Evolutionary conservation across 768 basidiomycete species (phyloP), one percentile per base, ranked within the genome.

Genomic region (Tephrocybe sp.): DNA sequence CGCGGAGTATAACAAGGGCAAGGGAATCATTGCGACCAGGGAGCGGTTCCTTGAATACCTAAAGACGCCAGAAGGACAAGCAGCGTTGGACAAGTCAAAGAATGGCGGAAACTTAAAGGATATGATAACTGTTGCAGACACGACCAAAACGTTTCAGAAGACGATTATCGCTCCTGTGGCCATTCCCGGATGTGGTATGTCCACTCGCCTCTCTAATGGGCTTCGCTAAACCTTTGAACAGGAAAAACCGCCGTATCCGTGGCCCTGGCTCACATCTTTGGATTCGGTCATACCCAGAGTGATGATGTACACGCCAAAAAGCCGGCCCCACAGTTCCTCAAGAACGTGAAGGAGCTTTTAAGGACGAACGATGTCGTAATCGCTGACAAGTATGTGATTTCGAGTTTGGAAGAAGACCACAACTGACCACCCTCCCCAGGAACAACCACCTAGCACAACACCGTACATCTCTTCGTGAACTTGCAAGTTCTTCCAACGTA

Each of bases 371-470:
- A 89, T 51, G 82, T 98, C 1, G 95, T 98, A 18, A 90, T 91
- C 53, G 94, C 95, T 21, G 97, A 98, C 68, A 91, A 90, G 94
- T 92, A 57, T 44, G 84, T 55, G n/a, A 46, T 82, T 68, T 42
- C 16, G 24, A 34, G n/a, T 37, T 8, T 24, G 40, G 13, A 26
- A 15, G 27, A 26, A 4, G 35, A 19, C 28, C 38, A 13, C n/a
- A n/a, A n/a, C 32, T 30, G 24, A 49, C 44, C 8, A n/a, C n/a
- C 9, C 5, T n/a, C 21, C 7, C 12, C 13, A 74, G 93, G 57
- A 98, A 99, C 67, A 98, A 98, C 65, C 96, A 99, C 61, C 75
- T 89, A 2, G 69, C 61, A 13, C 82, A 87, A 66, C 94, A 98
- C 61, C 88, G 94, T n/a, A 52, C 71, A 25, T 77, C 78, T 2